Evolutionary conservation across 139 green algal genomes (phyloP).

Genomic region (Tetraselmis chui): DNA sequence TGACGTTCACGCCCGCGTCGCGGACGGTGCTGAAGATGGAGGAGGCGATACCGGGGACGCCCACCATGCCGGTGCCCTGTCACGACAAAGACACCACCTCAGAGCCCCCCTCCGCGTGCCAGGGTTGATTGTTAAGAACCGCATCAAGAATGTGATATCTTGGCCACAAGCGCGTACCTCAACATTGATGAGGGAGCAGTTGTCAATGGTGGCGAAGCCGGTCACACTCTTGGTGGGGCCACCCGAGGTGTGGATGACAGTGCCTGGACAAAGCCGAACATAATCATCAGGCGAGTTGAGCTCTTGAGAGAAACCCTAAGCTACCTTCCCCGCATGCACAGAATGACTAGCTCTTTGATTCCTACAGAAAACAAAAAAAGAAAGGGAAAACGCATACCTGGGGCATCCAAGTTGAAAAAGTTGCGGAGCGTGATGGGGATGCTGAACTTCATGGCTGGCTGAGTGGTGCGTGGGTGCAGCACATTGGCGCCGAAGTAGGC

Average conservation of each 20-base stretch:
- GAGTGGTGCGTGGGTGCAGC: slow-evolving; percentile 92
- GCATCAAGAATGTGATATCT: background rate
- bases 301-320: too few relatives aligned
- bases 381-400: slow-evolving; percentile 51
- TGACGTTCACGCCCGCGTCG: slow-evolving; percentile 88
- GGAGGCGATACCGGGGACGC: slow-evolving; percentile 86
- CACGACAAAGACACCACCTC: background rate
- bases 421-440: slow-evolving; percentile 95
- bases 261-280: background rate
- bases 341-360: too few relatives aligned
- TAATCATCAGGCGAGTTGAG: too few relatives aligned
- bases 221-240: slow-evolving; percentile 56
- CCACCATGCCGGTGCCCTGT: slow-evolving; percentile 92
- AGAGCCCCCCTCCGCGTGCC: background rate
- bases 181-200: slow-evolving; percentile 89
- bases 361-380: too few relatives aligned
- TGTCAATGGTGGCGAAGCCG: slow-evolving; percentile 95
- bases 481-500: slow-evolving; percentile 97
- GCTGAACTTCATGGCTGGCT: slow-evolving; percentile 88
- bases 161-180: slow-evolving; percentile 46
- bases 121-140: too few relatives aligned
- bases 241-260: background rate
- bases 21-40: slow-evolving; percentile 82
- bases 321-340: too few relatives aligned
- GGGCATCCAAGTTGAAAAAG: slow-evolving; percentile 84